Evolutionary conservation across 73 alveolate species (phyloP).

Genomic region (Blepharisma japonicum): DNA sequence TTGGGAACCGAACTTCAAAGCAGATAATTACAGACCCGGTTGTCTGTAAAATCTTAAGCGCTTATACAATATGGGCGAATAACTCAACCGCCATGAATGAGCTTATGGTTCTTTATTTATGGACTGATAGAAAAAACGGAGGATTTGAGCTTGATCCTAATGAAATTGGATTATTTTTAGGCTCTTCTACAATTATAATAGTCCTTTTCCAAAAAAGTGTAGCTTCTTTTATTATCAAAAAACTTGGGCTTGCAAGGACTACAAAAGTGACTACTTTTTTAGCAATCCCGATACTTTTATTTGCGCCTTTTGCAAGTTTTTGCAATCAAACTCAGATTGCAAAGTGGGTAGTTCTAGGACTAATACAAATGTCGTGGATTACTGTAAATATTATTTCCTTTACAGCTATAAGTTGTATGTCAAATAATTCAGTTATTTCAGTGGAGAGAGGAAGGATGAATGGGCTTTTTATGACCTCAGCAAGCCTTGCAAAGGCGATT

Average conservation of each 20-base stretch:
- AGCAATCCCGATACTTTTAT: not conserved
- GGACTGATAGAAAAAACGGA: constrained; percentile 2
- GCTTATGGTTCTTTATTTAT: not conserved
- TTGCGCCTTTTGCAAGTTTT: not conserved
- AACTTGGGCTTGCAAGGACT: not conserved
- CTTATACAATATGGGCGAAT: not conserved
- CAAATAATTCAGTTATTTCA: not conserved
- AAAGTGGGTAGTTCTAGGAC: not conserved
- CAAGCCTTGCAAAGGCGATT: not conserved
- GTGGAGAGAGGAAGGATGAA: not conserved
- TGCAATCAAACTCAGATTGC: not conserved
- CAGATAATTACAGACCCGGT: not conserved
- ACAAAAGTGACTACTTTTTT: not conserved
- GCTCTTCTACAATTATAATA: not conserved
- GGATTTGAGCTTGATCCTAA: not conserved
- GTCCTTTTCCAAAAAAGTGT: not conserved
- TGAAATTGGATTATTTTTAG: not conserved
- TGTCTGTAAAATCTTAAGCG: not conserved
- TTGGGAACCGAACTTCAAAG: not conserved
- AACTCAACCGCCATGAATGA: not conserved
- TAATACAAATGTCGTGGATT: not conserved
- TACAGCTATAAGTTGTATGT: not conserved
- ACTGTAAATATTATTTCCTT: not conserved
- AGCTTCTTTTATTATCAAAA: not conserved
- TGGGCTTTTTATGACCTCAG: not conserved